Base-by-base conservation (phyloP, 1,139 yeast species). In the Candida tetrigidarum region DNA sequence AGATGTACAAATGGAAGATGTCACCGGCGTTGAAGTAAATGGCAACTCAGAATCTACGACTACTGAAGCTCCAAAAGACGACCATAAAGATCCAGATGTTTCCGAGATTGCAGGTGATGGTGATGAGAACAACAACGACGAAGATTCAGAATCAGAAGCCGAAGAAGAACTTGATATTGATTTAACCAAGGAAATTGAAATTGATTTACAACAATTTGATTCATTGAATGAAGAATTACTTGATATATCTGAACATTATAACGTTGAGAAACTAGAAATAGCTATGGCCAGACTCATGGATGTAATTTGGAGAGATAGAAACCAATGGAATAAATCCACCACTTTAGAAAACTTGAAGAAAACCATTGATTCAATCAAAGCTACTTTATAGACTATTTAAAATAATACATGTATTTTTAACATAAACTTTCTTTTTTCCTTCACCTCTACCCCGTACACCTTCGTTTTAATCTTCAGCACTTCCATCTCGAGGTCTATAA, bases 401-500 rank as follows among this genome's bases (percentile, higher is more conserved):
- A 30, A 37, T 30, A 32, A 22, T 37, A 41, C 26, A 34, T 20
- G 35, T 12, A 38, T 32, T 22, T 12, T 19, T n/a, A 4, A n/a
- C 22, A 37, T 25, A 12, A n/a, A 18, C 16, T 23, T 19, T 27
- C 40, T 7, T 14, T 22, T 34, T 22, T 22, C 9, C 25, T 10
- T 22, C 25, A 22, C 9, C 25, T n/a, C n/a, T n/a, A n/a, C n/a
- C n/a, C n/a, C n/a, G n/a, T n/a, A n/a, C n/a, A n/a, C n/a, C n/a
- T n/a, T n/a, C n/a, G n/a, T n/a, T n/a, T 55, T 66, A 90, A 63
- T 90, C 96, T 57, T 84, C 88, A 27, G 88, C 97, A 67, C 92
- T 83, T 37, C 99, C 99, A 63, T 95, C 99, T 65, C 99, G 80
- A 27, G 99, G 98, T 53, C 98, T 80, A 67, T 95, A 95, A 44